Conservation (phyloP, 257 asterid genomes). For the Rehmannia glutinosa region DNA sequence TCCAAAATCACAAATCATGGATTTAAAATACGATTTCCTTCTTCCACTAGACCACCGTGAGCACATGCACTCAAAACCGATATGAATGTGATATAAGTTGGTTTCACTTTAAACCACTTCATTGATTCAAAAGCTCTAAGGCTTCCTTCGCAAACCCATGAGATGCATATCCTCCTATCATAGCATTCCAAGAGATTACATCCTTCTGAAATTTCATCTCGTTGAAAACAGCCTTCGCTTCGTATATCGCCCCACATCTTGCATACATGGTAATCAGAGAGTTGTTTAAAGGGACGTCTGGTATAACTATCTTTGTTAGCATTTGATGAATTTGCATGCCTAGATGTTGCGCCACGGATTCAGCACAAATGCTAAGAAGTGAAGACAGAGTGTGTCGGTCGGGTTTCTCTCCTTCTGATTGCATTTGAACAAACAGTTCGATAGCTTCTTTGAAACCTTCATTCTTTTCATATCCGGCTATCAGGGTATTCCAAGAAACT, state of each 20-base stretch:
- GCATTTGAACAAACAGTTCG: constrained; percentile 61
- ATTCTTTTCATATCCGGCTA: constrained; percentile 70
- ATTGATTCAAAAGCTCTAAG: constrained; percentile 61
- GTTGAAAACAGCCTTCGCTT: constrained; percentile 57
- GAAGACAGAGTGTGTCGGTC: constrained; percentile 80
- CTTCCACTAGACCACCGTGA: constrained; percentile 70
- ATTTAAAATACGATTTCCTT: constrained; percentile 51
- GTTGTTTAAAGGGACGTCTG: constrained; percentile 70
- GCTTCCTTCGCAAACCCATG: constrained; percentile 69
- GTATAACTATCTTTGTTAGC: constrained; percentile 48
- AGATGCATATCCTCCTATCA: constrained; percentile 84
- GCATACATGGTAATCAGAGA: constrained; percentile 87
- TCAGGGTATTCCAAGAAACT: constrained; percentile 80
- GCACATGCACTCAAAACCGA: constrained; percentile 85
- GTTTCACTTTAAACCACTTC: constrained; percentile 51
- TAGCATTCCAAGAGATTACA: constrained; percentile 87
- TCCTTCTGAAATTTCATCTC: constrained; percentile 50
- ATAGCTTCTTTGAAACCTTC: constrained; percentile 50
- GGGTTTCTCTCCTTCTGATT: constrained; percentile 59
- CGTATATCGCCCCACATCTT: constrained; percentile 72
- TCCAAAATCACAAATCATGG: constrained; percentile 63
- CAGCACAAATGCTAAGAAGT: constrained; percentile 75
- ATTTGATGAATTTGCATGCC: constrained; percentile 83
- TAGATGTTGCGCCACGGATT: constrained; percentile 46
- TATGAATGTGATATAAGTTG: constrained; percentile 68